Percentiles rank a stretch among this genome's conserved stretches.
phyloP scores from a whole-genome alignment of 2,329 filamentous ascomycete genomes.

The Leptographium flavum region DNA sequence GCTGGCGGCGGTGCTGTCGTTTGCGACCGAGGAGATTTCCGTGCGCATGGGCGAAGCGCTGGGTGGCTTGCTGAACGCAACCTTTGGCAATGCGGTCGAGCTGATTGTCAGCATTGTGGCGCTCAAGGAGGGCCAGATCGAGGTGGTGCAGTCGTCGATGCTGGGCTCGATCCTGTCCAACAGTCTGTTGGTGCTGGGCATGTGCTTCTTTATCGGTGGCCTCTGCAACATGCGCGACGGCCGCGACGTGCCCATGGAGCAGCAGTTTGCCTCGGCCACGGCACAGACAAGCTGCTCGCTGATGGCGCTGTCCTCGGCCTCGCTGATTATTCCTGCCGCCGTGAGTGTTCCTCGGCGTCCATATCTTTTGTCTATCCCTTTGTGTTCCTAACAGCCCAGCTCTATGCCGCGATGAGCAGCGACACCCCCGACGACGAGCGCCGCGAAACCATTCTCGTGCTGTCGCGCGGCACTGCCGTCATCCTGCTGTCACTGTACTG shows the following conservation, averaged over 20 bases:
- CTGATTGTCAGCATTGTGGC: slow-evolving; percentile 83
- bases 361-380: background rate
- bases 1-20: slow-evolving; percentile 72
- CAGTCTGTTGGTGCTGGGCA: slow-evolving; percentile 73
- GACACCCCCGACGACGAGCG: slow-evolving; percentile 26
- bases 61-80: slow-evolving; percentile 61
- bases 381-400: slow-evolving; percentile 20
- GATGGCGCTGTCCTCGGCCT: slow-evolving; percentile 63
- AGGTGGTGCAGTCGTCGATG: slow-evolving; percentile 83
- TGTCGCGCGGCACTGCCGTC: slow-evolving; percentile 64
- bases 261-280: slow-evolving; percentile 60
- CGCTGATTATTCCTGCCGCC: slow-evolving; percentile 65
- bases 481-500: slow-evolving; percentile 63
- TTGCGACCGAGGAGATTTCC: slow-evolving; percentile 68
- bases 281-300: slow-evolving; percentile 64
- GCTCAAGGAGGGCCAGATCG: slow-evolving; percentile 66
- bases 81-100: slow-evolving; percentile 69
- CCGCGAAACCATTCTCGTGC: slow-evolving; percentile 45
- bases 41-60: slow-evolving; percentile 58
- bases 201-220: slow-evolving; percentile 72
- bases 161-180: slow-evolving; percentile 89
- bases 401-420: slow-evolving; percentile 48
- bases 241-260: slow-evolving; percentile 47
- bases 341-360: slow-evolving; percentile 17
- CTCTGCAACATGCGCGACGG: slow-evolving; percentile 43